Evolutionary conservation across 371 early-diverging fungal species (phyloP), one percentile per base, ranked within the genome.

Genomic region (Dichotomocladium elegans): DNA sequence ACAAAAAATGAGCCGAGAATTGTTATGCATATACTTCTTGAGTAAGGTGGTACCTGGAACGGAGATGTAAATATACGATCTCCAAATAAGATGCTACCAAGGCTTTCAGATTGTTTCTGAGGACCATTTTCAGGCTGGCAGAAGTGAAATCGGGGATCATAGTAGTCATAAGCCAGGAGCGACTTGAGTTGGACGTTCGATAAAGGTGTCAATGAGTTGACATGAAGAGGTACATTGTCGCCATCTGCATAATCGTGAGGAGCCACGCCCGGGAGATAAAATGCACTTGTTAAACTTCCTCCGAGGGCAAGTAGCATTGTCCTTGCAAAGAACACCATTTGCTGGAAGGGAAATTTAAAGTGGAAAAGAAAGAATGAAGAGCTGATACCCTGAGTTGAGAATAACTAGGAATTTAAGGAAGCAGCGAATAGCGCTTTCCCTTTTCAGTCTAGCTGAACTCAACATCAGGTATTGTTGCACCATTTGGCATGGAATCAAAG

Each of bases 261-360:
- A 1, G 94, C 93, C 19, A 95, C 89, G 10, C 96, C 96, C 4
- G 96, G 96, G 21, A 95, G 72, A 57, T 95, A 95, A 69, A 94
- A 95, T 8, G 68, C 80, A 21, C 27, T 47, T 14, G 35, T 37
- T 0, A 46, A 2, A 12, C 12, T 21, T 15, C 27, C 46, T 11
- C 37, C 35, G 15, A 54, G 15, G 4, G 46, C 54, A 6, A 54
- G 35, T 26, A 54, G 31, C 9, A 42, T 34, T 48, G 34, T 9
- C 35, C 19, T 48, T 30, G 49, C 17, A 5, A 35, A 48, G 35
- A 48, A 48, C 31, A 30, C 31, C 49, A 48, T 48, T n/a, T n/a
- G n/a, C n/a, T n/a, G n/a, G n/a, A n/a, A n/a, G n/a, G n/a, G n/a
- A n/a, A n/a, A n/a, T n/a, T n/a, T n/a, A n/a, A n/a, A n/a, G n/a